Evolutionary conservation across 169 alveolate genomes (phyloP), one percentile per base, ranked within the genome.

Genomic region (Amoebophrya sp.): DNA sequence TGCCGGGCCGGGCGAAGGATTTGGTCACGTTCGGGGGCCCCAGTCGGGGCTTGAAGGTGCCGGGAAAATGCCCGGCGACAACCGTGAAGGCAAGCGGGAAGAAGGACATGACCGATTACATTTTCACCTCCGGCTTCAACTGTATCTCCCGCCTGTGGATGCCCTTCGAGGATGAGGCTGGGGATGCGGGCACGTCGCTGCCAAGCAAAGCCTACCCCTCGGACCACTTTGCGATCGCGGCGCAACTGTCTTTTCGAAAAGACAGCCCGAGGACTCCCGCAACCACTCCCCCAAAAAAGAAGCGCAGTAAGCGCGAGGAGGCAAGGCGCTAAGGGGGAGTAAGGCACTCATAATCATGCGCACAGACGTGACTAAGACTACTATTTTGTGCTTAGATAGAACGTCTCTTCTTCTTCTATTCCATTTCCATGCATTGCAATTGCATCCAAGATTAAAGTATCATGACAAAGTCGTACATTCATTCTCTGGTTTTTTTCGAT

Each of bases 11-110:
- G 39, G 32, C 1, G 83, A 7, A 25, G 39, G 83, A 66, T 25
- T 2, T 66, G 39, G 83, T 2, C 35, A 25, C 18, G 29, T 25
- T 66, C 10, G 83, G 83, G 2, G 83, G 83, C 83, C 18, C 38
- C 83, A 66, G 83, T 25, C 1, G 83, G 35, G 18, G 83, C 12
- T 2, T n/a, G 83, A 7, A 66, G 39, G 32, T 1, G 18, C 7
- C 66, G 66, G 54, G 39, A 66, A 66, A 66, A 25, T 66, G 83
- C 83, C 83, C 83, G 83, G 39, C 83, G 10, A 66, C 83, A 66
- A 25, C 83, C 32, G 83, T 66, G 18, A 47, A n/a, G n/a, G n/a
- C n/a, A n/a, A n/a, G n/a, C n/a, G 66, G 66, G 29, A 47, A 47
- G 35, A 18, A n/a, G 29, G 1, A 0, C 7, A 25, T 66, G 35